Conservation (phyloP, 768 basidiomycete genomes). For the Hygrophoropsis aurantiaca region DNA sequence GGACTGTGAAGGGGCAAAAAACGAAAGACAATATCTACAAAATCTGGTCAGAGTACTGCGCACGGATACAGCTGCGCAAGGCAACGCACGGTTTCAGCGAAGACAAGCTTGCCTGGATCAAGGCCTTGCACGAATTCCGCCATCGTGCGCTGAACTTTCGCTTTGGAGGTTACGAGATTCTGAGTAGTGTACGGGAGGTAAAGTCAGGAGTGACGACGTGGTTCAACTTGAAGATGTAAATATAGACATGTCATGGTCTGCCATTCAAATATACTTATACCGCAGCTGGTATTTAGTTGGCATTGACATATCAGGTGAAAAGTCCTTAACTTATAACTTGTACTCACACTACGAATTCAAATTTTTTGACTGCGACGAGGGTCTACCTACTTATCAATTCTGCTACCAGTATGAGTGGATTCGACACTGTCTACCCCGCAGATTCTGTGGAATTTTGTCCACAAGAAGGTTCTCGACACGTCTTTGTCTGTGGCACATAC, state of each 20-base stretch:
- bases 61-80: background rate
- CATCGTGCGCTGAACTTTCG: conserved; percentile 25
- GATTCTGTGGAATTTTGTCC: conserved; percentile 94
- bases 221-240: too few species aligned
- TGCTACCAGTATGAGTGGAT: conserved; percentile 8
- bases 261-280: too few species aligned
- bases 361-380: too few species aligned
- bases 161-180: too few species aligned
- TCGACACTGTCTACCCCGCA: conserved; percentile 81
- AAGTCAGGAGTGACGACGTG: too few species aligned
- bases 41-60: background rate
- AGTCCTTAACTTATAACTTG: too few species aligned
- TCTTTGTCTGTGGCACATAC: conserved; percentile 93
- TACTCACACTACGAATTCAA: too few species aligned
- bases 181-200: too few species aligned
- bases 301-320: too few species aligned
- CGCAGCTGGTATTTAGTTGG: too few species aligned
- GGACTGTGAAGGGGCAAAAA: conserved; percentile 52
- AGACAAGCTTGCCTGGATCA: conserved; percentile 69
- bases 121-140: conserved; percentile 69
- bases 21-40: conserved; percentile 61
- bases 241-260: too few species aligned
- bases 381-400: too few species aligned
- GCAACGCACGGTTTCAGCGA: conserved; percentile 57
- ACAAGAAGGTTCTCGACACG: conserved; percentile 48